Base-by-base conservation (phyloP, 768 basidiomycete genomes). In the Pholiota molesta region DNA sequence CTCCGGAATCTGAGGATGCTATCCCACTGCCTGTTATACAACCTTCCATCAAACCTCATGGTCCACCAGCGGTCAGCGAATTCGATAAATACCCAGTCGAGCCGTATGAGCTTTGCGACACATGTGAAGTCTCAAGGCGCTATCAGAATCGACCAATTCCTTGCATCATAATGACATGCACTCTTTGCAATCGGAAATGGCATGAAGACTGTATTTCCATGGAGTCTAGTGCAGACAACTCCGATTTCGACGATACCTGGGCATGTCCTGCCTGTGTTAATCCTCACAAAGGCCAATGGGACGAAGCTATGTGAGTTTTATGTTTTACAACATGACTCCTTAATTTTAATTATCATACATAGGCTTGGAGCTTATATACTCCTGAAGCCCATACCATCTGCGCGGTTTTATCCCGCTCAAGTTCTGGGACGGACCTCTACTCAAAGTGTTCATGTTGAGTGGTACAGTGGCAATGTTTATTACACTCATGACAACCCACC, bases 1-100 rank as follows among this genome's bases (percentile, higher is more conserved):
- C 55, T 47, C 9, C 23, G 10, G 62, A 60, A 33, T 63, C 60
- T n/a, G 62, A 63, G 28, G 60, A 59, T 3, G 29, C 3, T 29
- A 29, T 29, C 29, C 3, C 6, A 29, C 3, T 26, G 3, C 23
- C 19, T 13, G 7, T 28, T 26, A 2, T 3, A 52, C 14, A 26
- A 26, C 49, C 29, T 26, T 28, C 19, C n/a, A n/a, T n/a, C n/a
- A n/a, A n/a, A n/a, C n/a, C n/a, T n/a, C n/a, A n/a, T n/a, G n/a
- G n/a, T n/a, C n/a, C n/a, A n/a, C n/a, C n/a, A n/a, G n/a, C n/a
- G n/a, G n/a, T n/a, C n/a, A n/a, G n/a, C n/a, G n/a, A n/a, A n/a
- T n/a, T n/a, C n/a, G n/a, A n/a, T n/a, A n/a, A n/a, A n/a, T n/a
- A n/a, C n/a, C n/a, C n/a, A n/a, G n/a, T n/a, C 14, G 11, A 26